Evolutionary conservation across 352 stramenopile genomes (phyloP).

Genomic region (Globisporangium takayamanum): DNA sequence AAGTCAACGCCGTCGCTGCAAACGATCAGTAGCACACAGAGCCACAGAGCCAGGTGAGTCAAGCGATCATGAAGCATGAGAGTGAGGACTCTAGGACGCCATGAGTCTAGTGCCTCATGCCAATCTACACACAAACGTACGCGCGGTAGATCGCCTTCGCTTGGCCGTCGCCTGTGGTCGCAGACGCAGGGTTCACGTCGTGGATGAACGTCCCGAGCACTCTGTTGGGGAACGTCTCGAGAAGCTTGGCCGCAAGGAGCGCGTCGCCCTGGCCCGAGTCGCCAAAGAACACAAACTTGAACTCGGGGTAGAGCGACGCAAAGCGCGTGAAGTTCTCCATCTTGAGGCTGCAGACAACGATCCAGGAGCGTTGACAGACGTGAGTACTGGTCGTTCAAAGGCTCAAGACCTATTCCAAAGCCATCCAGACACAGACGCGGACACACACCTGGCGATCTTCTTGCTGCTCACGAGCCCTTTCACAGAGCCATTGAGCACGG

Average conservation of each 20-base stretch:
- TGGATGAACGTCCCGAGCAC: slow-evolving; percentile 79
- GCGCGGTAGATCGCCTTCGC: slow-evolving; percentile 45
- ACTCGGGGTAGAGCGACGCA: slow-evolving; percentile 73
- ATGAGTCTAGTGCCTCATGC: no score
- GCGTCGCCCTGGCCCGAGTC: slow-evolving; percentile 79
- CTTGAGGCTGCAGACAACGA: slow-evolving; percentile 36
- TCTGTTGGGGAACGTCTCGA: slow-evolving; percentile 45
- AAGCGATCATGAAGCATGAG: background rate
- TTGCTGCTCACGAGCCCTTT: slow-evolving; percentile 75
- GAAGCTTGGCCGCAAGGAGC: slow-evolving; percentile 54
- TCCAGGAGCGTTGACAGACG: background rate
- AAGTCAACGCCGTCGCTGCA: slow-evolving; percentile 64
- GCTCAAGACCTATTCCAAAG: no score
- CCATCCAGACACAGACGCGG: background rate
- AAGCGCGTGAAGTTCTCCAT: slow-evolving; percentile 79
- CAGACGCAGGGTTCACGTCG: slow-evolving; percentile 53
- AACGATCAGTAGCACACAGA: background rate
- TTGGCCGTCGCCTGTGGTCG: slow-evolving; percentile 56
- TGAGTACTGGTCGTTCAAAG: background rate
- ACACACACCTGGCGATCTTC: slow-evolving; percentile 56
- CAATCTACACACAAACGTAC: slow-evolving; percentile 25
- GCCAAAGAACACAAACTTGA: slow-evolving; percentile 83
- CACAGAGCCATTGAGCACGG: slow-evolving; percentile 73
- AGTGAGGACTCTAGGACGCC: no score
- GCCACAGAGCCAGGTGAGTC: background rate